These are phyloP conservation scores for Sugiyamaella neomexicana DNA, from an alignment of 1,139 yeast genomes.

Conservation along the genomic window DNA sequence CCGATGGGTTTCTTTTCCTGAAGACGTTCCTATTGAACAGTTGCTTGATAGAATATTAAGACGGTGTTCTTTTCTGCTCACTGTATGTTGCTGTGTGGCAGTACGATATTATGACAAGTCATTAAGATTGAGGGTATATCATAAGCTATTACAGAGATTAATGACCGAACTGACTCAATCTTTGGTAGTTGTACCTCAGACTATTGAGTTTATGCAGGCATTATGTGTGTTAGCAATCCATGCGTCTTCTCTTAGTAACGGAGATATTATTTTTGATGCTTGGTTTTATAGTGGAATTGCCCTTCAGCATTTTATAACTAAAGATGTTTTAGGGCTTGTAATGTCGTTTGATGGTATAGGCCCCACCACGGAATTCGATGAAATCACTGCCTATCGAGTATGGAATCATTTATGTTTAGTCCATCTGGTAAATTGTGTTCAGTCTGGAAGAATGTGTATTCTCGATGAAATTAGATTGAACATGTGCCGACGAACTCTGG, in stretches of 20 bases:
- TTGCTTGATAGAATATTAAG: conserved; percentile 54
- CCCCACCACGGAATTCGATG: conserved; percentile 50
- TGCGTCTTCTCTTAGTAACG: conserved; percentile 57
- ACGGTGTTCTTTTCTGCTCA: conserved; percentile 61
- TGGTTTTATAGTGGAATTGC: conserved; percentile 65
- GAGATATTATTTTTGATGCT: conserved; percentile 53
- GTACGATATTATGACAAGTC: conserved; percentile 51
- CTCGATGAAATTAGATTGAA: conserved; percentile 64
- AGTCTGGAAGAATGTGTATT: conserved; percentile 74
- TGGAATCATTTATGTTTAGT: conserved; percentile 75
- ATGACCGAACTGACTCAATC: conserved; percentile 50
- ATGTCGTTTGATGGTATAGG: conserved; percentile 40
- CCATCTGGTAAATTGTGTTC: conserved; percentile 66
- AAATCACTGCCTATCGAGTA: conserved; percentile 55
- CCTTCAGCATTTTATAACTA: conserved; percentile 56
- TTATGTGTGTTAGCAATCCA: conserved; percentile 62
- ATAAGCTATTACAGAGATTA: conserved; percentile 40
- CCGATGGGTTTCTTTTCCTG: conserved; percentile 76
- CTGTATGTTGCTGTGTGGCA: conserved; percentile 65
- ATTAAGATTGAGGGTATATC: conserved; percentile 43
- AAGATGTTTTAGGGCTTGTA: conserved; percentile 43
- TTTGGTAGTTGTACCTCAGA: conserved; percentile 46
- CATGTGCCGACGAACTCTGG: conserved; percentile 61
- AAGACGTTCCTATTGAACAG: conserved; percentile 49
- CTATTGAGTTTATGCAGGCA: conserved; percentile 65